Evolutionary conservation across 176 grass and related monocot species (phyloP).

Genomic region (Themeda triandra): DNA sequence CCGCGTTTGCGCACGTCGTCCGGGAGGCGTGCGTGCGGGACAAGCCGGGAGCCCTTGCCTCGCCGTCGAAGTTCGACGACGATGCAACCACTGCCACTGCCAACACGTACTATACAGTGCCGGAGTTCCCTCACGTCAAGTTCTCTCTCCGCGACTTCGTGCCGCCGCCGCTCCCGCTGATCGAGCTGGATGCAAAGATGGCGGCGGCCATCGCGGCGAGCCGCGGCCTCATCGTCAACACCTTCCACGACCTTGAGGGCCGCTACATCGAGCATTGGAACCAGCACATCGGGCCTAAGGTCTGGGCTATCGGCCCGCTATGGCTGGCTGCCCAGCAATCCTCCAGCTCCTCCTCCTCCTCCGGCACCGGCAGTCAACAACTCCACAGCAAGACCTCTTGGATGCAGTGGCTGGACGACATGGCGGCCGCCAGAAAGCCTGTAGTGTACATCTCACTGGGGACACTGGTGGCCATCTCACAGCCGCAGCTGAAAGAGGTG

Average conservation of each 20-base stretch:
- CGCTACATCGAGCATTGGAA: slow-evolving; percentile 8
- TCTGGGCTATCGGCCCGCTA: slow-evolving; percentile 15
- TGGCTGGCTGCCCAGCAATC: neutral
- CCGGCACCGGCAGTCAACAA: neutral
- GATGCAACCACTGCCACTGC: neutral
- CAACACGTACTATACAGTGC: neutral
- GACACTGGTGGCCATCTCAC: neutral
- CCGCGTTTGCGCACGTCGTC: slow-evolving; percentile 4
- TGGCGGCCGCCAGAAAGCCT: neutral
- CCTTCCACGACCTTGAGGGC: neutral
- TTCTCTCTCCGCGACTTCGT: neutral
- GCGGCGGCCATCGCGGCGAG: slow-evolving; percentile 8
- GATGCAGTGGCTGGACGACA: neutral
- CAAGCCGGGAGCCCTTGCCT: neutral
- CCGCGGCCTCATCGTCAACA: neutral
- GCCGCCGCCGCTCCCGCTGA: neutral
- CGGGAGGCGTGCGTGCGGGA: neutral
- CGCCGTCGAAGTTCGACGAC: neutral
- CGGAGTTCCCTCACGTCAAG: neutral
- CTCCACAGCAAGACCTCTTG: neutral
- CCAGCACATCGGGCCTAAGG: slow-evolving; percentile 1
- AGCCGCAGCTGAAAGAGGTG: neutral
- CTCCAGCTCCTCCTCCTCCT: neutral
- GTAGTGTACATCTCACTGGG: neutral
- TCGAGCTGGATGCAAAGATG: slow-evolving; percentile 12